Base-by-base conservation (phyloP, 176 grass and related monocot genomes). In the Triticum turgidum region DNA sequence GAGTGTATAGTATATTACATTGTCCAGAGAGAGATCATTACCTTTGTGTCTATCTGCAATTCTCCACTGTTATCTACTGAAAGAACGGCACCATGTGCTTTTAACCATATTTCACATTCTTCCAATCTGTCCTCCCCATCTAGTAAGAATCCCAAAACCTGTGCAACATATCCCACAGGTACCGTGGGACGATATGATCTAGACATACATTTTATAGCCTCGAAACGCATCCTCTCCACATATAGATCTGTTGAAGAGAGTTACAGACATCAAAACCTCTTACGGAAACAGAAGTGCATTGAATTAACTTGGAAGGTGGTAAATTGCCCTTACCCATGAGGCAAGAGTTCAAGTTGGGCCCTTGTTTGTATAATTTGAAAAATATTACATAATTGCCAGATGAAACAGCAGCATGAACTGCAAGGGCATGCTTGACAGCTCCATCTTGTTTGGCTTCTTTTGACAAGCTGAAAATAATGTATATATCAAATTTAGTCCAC, bases 51-150 rank as follows among this genome's bases (percentile, higher is more conserved):
- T 25, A 98, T 72, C 63, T 98, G 96, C 45, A 90, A 68, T 45
- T 95, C 95, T 87, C 87, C 88, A 88, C 65, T 91, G 80, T 70
- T 85, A 45, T 93, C 93, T 76, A 30, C 61, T 72, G 68, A 84
- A 84, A 98, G 67, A 80, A 95, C 78, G 69, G 89, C 86, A 63
- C 96, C 96, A 92, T 98, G 96, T 9, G 96, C 89, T 75, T 86
- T 95, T 89, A 98, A 92, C 96, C 96, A 98, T 86, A 89, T 78
- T 72, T 91, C 84, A 83, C 96, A 98, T 88, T 94, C 93, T 89
- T 94, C 88, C 24, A 54, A 73, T 77, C 75, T 89, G 85, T 89
- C 82, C 78, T 78, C 82, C 35, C 13, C 88, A 73, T 37, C 63
- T 14, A 51, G 75, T 77, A 87, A 67, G 79, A 98, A 98, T 41